Percentiles rank a stretch among this genome's conserved stretches.
Conservation (phyloP, 768 basidiomycete species). For the Rhodosporidiobolus odoratus region DNA sequence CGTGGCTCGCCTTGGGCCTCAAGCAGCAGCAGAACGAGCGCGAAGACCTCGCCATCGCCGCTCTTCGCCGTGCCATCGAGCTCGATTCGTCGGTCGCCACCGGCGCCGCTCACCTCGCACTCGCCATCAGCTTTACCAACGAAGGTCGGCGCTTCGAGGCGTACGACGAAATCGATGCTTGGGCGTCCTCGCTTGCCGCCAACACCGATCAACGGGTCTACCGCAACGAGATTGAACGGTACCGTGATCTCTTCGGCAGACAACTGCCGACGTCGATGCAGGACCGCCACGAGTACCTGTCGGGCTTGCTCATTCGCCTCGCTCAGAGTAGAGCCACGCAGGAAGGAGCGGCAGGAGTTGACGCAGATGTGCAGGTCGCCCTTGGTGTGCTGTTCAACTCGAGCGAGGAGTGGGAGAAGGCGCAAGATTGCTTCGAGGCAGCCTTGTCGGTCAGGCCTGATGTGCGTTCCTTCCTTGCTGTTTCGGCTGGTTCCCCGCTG, state of each 20-base stretch:
- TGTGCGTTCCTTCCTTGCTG: slow-evolving; percentile 50
- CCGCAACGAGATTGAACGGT: slow-evolving; percentile 45
- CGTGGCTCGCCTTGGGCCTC: slow-evolving; percentile 89
- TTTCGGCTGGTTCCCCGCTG: background rate
- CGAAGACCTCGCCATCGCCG: slow-evolving; percentile 80
- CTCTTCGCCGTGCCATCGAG: slow-evolving; percentile 70
- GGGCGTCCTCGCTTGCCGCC: slow-evolving; percentile 63
- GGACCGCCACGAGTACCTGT: slow-evolving; percentile 52
- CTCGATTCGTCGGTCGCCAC: slow-evolving; percentile 64
- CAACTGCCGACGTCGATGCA: slow-evolving; percentile 19
- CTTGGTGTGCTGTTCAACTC: slow-evolving; percentile 87
- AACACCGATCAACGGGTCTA: slow-evolving; percentile 52
- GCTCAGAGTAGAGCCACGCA: slow-evolving; percentile 51
- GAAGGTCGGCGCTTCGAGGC: slow-evolving; percentile 70
- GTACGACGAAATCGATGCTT: slow-evolving; percentile 72
- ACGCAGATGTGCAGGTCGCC: slow-evolving; percentile 92
- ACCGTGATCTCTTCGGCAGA: slow-evolving; percentile 26
- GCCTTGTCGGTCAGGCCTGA: slow-evolving; percentile 82
- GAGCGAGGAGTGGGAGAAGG: slow-evolving; percentile 86
- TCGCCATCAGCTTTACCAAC: slow-evolving; percentile 86
- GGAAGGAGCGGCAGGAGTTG: slow-evolving; percentile 54
- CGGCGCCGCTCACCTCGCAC: slow-evolving; percentile 73
- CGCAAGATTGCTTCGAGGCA: slow-evolving; percentile 86
- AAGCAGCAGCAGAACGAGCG: slow-evolving; percentile 98
- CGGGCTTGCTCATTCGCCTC: slow-evolving; percentile 74